Conservation (phyloP, 306 rosid genomes). For the Vigna unguiculata region DNA sequence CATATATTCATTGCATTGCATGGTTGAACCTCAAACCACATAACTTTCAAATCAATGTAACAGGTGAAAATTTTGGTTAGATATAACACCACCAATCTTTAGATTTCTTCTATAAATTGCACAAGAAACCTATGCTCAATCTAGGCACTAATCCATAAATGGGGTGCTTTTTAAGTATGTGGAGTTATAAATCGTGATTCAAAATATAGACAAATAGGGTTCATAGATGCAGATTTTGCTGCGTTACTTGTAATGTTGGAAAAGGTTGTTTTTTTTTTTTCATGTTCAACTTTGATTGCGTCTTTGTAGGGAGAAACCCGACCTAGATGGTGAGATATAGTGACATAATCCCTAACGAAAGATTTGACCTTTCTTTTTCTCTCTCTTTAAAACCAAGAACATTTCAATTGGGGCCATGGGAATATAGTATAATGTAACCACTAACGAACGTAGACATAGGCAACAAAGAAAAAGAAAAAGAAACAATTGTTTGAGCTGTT, state of each 20-base stretch:
- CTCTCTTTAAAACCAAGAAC: not conserved
- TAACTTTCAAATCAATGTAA: conserved; percentile 26
- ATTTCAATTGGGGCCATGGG: conserved; percentile 2
- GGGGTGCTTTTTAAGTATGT: conserved; percentile 5
- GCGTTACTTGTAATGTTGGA: conserved; percentile 31
- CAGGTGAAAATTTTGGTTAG: not conserved
- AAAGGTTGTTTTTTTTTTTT: not conserved
- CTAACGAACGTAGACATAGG: not conserved
- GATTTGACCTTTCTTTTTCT: conserved; percentile 37
- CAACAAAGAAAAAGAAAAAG: conserved; percentile 38
- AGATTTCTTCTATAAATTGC: not conserved
- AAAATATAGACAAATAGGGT: conserved; percentile 29
- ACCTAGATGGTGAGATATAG: conserved; percentile 30
- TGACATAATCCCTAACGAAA: conserved; percentile 44
- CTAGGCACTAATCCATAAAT: conserved; percentile 10
- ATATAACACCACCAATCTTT: not conserved
- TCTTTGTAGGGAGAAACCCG: conserved; percentile 34
- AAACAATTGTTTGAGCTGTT: conserved; percentile 38
- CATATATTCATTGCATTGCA: conserved; percentile 16
- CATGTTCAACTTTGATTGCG: conserved; percentile 33
- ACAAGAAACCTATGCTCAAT: not conserved
- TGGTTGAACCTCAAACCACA: conserved; percentile 12
- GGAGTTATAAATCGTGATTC: conserved; percentile 10
- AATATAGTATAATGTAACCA: conserved; percentile 27
- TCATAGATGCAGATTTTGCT: conserved; percentile 22